Conservation (phyloP, 768 basidiomycete species). For the Daedaleopsis sinensis region DNA sequence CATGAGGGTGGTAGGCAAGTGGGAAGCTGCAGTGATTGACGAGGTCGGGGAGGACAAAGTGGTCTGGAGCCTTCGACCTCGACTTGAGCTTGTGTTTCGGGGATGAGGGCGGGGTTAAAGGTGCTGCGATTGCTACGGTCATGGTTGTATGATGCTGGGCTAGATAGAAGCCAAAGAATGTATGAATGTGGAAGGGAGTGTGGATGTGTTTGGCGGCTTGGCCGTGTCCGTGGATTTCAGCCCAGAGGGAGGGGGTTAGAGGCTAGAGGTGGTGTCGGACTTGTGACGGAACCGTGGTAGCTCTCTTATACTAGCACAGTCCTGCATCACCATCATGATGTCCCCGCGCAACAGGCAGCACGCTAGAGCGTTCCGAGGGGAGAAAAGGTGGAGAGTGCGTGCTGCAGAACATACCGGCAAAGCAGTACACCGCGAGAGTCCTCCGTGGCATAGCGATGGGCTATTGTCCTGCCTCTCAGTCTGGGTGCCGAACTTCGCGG, state of each 20-base stretch:
- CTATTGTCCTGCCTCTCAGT: neutral
- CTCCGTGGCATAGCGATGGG: neutral
- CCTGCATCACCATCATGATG: neutral
- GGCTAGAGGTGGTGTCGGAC: neutral
- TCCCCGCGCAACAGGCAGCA: neutral
- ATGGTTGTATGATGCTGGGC: neutral
- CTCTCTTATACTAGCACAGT: neutral
- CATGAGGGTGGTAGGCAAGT: conserved; percentile 54
- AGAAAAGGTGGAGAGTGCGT: neutral
- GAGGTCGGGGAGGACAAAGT: conserved; percentile 62
- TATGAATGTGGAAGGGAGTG: neutral
- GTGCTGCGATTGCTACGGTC: neutral
- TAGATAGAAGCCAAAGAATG: neutral
- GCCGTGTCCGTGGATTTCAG: too few relatives aligned
- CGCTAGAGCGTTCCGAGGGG: neutral
- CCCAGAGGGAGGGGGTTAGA: neutral
- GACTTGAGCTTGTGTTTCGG: neutral
- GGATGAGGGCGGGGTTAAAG: neutral
- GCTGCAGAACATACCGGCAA: neutral
- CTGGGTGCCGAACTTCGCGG: neutral
- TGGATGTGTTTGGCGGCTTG: neutral
- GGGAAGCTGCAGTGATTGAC: conserved; percentile 68
- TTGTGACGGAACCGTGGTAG: neutral
- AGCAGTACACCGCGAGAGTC: neutral
- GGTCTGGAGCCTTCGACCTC: neutral